Evolutionary conservation across 2,329 filamentous ascomycete genomes (phyloP), one percentile per base, ranked within the genome.

Genomic region (Penicillium janthinellum): DNA sequence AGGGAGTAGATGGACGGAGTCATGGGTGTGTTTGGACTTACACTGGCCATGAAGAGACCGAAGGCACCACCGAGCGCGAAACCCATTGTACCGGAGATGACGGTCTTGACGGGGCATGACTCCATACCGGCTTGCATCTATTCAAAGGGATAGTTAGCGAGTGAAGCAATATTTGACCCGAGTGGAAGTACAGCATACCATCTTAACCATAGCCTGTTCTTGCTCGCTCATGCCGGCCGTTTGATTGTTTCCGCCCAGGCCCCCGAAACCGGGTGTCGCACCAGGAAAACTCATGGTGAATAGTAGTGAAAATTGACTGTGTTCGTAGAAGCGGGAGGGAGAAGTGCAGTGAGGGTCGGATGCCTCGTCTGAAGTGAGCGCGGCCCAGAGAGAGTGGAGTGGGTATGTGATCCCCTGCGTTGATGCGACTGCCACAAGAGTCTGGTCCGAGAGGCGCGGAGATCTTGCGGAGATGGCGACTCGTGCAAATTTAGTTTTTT

Each of bases 41-140:
- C 92, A 72, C 91, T 95, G 60, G 93, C 92, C 94, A 98, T 99
- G 82, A 99, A 99, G 71, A 98, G 85, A 68, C 95, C 95, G 69
- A 99, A 99, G 45, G 96, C 82, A 71, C 92, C 95, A 64, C 95
- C 95, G 66, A 99, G 88, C 39, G 89, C 95, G 71, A 97, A 97
- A 15, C 95, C 95, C 86, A 96, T 96, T 25, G 90, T 91, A 58
- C 94, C 95, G 0, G 93, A 90, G 79, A 99, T 90, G 68, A 87
- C 88, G 17, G 92, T 90, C 78, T 99, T 99, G 59, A 88, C 88
- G 25, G 89, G 87, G 75, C 95, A 99, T 37, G 91, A 96, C 78
- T 98, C 93, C 91, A 97, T 96, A 45, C 87, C 86, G 25, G 82
- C 78, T 83, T 92, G 87, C 81, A 96, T 89, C 90, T 95, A 56